Evolutionary conservation across 306 rosid species (phyloP).

Genomic region (Citrullus amarus): DNA sequence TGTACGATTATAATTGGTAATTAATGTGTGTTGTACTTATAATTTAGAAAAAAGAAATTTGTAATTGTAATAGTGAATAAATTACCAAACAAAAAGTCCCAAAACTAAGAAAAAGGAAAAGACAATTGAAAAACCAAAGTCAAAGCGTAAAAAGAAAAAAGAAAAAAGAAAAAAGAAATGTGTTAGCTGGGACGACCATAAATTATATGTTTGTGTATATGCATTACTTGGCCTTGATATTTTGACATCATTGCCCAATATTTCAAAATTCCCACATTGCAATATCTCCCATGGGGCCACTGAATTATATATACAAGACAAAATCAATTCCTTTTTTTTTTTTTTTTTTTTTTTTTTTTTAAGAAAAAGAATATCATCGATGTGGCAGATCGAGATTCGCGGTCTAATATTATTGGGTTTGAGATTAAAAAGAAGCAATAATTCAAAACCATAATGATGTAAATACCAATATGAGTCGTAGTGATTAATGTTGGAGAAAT

Average conservation of each 20-base stretch:
- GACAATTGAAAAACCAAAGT: not conserved
- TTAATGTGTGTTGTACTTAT: not conserved
- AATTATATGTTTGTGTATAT: not conserved
- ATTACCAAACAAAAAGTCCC: not conserved
- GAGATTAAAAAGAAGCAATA: not conserved
- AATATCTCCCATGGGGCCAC: not conserved
- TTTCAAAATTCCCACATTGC: not conserved
- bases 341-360: too few relatives aligned
- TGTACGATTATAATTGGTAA: too few relatives aligned
- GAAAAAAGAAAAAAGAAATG: too few relatives aligned
- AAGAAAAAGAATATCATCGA: not conserved
- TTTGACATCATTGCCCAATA: conserved; percentile 3
- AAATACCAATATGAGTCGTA: conserved; percentile 5
- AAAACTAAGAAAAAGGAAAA: not conserved
- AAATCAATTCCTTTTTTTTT: not conserved
- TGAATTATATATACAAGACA: not conserved
- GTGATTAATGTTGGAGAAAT: conserved; percentile 1
- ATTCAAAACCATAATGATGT: not conserved
- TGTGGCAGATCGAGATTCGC: conserved; percentile 3
- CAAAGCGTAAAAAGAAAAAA: not conserved
- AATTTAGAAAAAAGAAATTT: not conserved
- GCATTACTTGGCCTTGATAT: not conserved
- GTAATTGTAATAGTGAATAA: not conserved
- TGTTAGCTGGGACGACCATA: not conserved
- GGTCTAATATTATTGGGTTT: not conserved